A percentile compares a stretch with the other conserved stretches of the same genome.
phyloP scores from a whole-genome alignment of 345 rosid species.

The Eucalyptus sp. region DNA sequence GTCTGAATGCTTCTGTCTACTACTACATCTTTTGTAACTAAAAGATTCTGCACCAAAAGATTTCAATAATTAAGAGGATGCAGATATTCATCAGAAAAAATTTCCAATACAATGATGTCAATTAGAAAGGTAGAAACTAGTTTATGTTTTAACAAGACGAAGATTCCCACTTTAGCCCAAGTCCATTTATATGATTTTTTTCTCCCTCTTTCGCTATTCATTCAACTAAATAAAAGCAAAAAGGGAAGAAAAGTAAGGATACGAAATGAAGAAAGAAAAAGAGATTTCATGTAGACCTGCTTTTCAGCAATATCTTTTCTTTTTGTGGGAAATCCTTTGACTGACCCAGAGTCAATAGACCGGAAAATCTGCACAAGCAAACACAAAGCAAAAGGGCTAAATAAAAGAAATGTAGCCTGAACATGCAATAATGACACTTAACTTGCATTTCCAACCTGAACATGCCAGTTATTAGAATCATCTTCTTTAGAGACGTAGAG shows the following conservation, averaged over 20 bases:
- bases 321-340: conserved; percentile 73
- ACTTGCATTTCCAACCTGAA: conserved; percentile 41
- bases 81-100: background rate
- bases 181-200: background rate
- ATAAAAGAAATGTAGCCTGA: background rate
- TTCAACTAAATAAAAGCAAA: background rate
- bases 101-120: background rate
- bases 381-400: background rate
- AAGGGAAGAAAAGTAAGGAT: background rate
- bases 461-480: conserved; percentile 73
- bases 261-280: background rate
- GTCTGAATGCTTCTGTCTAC: conserved; percentile 93
- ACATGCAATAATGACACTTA: background rate
- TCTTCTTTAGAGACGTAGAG: conserved; percentile 44
- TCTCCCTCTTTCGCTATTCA: background rate
- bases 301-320: conserved; percentile 19
- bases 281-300: conserved; percentile 29
- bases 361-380: conserved; percentile 51
- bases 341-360: conserved; percentile 74
- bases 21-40: conserved; percentile 47
- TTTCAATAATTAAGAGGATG: background rate
- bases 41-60: conserved; percentile 56
- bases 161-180: background rate
- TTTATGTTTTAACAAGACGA: background rate
- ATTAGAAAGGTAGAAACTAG: background rate